These are phyloP conservation scores for Zymoseptoria ardabiliae DNA, from an alignment of 2,329 filamentous ascomycete species.

Conservation along the genomic window DNA sequence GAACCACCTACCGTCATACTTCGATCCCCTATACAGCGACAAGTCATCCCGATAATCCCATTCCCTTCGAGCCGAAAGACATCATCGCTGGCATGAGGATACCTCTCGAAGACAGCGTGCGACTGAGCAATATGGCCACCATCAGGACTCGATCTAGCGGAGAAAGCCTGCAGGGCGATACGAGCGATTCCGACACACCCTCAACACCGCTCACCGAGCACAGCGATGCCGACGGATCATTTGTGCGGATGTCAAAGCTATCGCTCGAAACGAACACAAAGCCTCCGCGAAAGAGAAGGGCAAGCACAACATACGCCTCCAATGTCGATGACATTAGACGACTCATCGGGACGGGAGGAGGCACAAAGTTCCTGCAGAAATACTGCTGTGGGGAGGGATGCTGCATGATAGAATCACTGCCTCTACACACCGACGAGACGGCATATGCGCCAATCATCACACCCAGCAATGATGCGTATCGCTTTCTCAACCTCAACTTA, in stretches of 20 bases:
- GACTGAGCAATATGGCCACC: conserved; percentile 24
- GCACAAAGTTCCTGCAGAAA: conserved; percentile 55
- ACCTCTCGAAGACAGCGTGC: conserved; percentile 16
- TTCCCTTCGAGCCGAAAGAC: conserved; percentile 36
- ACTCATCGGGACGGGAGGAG: conserved; percentile 49
- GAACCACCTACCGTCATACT: conserved; percentile 26
- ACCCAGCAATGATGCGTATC: conserved; percentile 80
- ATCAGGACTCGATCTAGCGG: conserved; percentile 22
- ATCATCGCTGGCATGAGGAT: conserved; percentile 19
- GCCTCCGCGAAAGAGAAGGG: conserved; percentile 25
- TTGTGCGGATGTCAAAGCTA: conserved; percentile 11
- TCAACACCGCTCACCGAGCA: conserved; percentile 38
- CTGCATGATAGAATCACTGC: conserved; percentile 52
- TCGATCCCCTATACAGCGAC: conserved; percentile 36
- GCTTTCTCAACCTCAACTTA: conserved; percentile 68
- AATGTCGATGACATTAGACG: conserved; percentile 49
- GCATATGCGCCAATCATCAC: conserved; percentile 42
- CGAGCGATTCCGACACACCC: conserved; percentile 21
- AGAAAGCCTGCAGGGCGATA: conserved; percentile 22
- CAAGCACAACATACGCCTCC: conserved; percentile 40
- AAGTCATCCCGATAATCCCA: conserved; percentile 41
- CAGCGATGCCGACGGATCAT: conserved; percentile 11
- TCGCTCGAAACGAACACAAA: conserved; percentile 13
- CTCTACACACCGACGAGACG: conserved; percentile 39
- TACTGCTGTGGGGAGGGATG: conserved; percentile 60